A percentile compares a stretch with the other conserved stretches of the same genome.
Conservation (phyloP, 1,284 basidiomycete genomes). For the Earliella scabrosa region DNA sequence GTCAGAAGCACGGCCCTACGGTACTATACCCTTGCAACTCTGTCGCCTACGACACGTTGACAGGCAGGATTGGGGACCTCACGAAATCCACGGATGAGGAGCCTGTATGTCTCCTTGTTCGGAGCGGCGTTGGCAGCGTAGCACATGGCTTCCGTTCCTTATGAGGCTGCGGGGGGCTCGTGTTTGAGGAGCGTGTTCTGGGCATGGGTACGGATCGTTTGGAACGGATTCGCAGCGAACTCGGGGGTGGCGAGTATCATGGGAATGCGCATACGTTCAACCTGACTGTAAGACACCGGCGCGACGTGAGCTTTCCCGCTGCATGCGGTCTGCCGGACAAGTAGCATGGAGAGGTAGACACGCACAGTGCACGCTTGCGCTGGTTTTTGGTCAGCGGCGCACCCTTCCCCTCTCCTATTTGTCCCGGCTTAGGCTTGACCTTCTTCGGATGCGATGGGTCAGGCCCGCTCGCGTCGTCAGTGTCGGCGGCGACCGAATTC, state of each 20-base stretch:
- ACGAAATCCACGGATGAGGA: slow-evolving; percentile 1
- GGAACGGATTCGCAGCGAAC: slow-evolving; percentile 74
- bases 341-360: slow-evolving; percentile 18
- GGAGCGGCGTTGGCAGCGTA: not conserved
- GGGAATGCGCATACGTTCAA: slow-evolving; percentile 73
- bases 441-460: slow-evolving; percentile 25
- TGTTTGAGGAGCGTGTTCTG: slow-evolving; percentile 76
- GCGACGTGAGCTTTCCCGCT: slow-evolving; percentile 10
- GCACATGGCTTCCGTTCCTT: not conserved
- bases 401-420: slow-evolving; percentile 74
- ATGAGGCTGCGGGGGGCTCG: slow-evolving; percentile 25
- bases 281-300: slow-evolving; percentile 47
- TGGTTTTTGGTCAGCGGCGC: slow-evolving; percentile 65
- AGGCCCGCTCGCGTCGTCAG: slow-evolving; percentile 20
- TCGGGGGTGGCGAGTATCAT: slow-evolving; percentile 70
- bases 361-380: slow-evolving; percentile 73
- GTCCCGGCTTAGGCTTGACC: slow-evolving; percentile 42
- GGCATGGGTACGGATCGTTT: slow-evolving; percentile 79
- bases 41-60: slow-evolving; percentile 3
- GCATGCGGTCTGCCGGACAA: not conserved
- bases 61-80: slow-evolving; percentile 5
- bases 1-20: no score
- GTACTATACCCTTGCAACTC: not conserved
- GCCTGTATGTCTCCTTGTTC: not conserved
- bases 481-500: slow-evolving; percentile 20